Evolutionary conservation across 2,329 filamentous ascomycete genomes (phyloP).

Genomic region (Pestalotiopsis sp.): DNA sequence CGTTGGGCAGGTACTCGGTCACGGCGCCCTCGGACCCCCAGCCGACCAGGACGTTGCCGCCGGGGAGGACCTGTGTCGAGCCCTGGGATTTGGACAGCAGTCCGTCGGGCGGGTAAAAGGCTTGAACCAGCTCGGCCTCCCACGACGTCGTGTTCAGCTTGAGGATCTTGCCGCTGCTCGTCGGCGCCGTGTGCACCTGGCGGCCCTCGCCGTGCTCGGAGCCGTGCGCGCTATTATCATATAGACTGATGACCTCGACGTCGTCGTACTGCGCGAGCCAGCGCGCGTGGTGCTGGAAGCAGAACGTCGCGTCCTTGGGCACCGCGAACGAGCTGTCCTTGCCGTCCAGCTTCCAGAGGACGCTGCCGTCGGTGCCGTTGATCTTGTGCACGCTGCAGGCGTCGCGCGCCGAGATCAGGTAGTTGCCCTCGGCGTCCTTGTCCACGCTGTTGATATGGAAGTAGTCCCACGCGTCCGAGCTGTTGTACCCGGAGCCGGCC

Average conservation of each 20-base stretch:
- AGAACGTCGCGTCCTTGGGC: conserved; percentile 38
- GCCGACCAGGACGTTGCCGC: conserved; percentile 45
- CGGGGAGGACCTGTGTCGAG: conserved; percentile 32
- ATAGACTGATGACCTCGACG: conserved; percentile 52
- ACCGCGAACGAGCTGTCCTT: conserved; percentile 41
- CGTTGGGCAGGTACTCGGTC: conserved; percentile 40
- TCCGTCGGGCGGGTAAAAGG: conserved; percentile 48
- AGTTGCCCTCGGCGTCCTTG: conserved; percentile 50
- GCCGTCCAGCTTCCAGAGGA: conserved; percentile 56
- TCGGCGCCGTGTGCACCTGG: conserved; percentile 25
- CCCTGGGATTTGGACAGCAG: conserved; percentile 49
- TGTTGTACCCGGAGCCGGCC: conserved; percentile 27
- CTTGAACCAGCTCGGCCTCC: conserved; percentile 46
- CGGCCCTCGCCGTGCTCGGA: conserved; percentile 37
- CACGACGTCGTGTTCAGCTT: conserved; percentile 44
- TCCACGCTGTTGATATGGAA: conserved; percentile 59
- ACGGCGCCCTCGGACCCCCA: conserved; percentile 51
- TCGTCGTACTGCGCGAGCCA: conserved; percentile 41
- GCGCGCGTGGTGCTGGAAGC: conserved; percentile 54
- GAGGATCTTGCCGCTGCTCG: conserved; percentile 47
- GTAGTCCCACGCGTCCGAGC: conserved; percentile 47
- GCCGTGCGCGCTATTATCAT: conserved; percentile 51
- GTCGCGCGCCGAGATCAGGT: conserved; percentile 54
- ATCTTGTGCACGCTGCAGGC: conserved; percentile 47
- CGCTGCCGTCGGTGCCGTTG: conserved; percentile 43